These are phyloP conservation scores for Tylopilus subfusipes DNA, from an alignment of 768 basidiomycete genomes.

Conservation along the genomic window DNA sequence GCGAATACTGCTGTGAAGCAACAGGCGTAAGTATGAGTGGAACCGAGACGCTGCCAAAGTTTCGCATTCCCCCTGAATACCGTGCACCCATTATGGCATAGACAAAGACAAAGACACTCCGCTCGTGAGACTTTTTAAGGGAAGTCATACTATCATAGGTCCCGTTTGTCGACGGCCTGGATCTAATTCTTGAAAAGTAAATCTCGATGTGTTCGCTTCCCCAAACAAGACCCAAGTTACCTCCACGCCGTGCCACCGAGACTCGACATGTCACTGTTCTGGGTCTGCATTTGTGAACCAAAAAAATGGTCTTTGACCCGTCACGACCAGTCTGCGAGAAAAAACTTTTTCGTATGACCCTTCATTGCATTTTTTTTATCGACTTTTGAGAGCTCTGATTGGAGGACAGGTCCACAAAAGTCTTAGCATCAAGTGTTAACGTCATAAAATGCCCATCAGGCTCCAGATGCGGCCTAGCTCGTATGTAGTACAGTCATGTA, in stretches of 20 bases:
- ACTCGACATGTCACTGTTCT: not conserved
- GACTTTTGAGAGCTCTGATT: no score
- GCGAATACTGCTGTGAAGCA: not conserved
- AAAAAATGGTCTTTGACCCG: no score
- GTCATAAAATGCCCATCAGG: no score
- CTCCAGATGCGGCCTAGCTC: no score
- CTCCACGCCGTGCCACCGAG: not conserved
- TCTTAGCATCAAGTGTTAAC: no score
- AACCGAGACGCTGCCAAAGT: not conserved
- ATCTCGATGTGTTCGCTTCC: not conserved
- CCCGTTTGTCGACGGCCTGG: not conserved
- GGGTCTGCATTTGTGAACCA: no score
- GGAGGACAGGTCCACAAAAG: no score
- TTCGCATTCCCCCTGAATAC: not conserved
- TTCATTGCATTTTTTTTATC: no score
- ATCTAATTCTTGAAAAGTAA: not conserved
- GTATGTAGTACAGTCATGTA: no score
- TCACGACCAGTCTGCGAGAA: no score
- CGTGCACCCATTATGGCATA: not conserved
- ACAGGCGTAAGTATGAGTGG: not conserved
- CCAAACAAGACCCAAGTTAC: no score
- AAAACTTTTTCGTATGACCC: no score
- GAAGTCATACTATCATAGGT: not conserved
- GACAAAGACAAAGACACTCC: not conserved
- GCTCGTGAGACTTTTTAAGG: not conserved